phyloP scores from a whole-genome alignment of 345 rosid species.

The Raphanus sativus region DNA sequence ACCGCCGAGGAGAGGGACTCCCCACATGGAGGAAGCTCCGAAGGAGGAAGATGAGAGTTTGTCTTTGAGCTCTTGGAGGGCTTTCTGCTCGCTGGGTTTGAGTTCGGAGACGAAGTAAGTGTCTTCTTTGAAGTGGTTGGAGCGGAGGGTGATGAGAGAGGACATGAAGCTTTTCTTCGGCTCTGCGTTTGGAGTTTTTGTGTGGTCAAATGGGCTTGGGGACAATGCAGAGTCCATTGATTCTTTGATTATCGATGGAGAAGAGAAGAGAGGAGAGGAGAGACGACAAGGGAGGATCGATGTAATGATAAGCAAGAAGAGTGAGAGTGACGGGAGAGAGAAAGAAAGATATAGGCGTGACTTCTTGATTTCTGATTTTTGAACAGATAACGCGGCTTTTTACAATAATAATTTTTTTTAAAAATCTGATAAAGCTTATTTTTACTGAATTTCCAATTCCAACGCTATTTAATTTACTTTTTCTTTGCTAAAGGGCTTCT shows the following conservation, averaged over 20 bases:
- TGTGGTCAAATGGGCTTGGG: constrained; percentile 44
- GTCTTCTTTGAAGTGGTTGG: constrained; percentile 82
- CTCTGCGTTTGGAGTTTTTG: constrained; percentile 35
- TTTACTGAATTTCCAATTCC: constrained; percentile 19
- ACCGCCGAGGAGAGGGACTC: constrained; percentile 57
- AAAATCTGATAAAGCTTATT: constrained; percentile 33
- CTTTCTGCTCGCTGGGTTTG: constrained; percentile 70
- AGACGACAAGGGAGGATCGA: constrained; percentile 21
- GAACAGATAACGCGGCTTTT: constrained; percentile 44
- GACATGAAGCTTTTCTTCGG: constrained; percentile 71
- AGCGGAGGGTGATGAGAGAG: constrained; percentile 66
- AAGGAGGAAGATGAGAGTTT: constrained; percentile 49
- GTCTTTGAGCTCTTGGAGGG: constrained; percentile 69
- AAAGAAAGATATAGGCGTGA: constrained; percentile 38
- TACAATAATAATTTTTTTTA: not conserved
- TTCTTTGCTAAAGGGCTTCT: no score
- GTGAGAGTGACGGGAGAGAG: constrained; percentile 33
- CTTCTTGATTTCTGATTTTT: constrained; percentile 34
- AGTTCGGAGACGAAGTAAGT: constrained; percentile 69
- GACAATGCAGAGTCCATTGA: constrained; percentile 50
- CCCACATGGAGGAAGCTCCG: constrained; percentile 69
- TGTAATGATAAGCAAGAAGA: constrained; percentile 28
- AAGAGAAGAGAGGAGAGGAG: not conserved
- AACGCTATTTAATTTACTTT: not conserved
- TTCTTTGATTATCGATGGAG: not conserved